A percentile compares a stretch with the other conserved stretches of the same genome.
Evolutionary conservation across 2,329 filamentous ascomycete species (phyloP).

Genomic region (Cercospora janseana): DNA sequence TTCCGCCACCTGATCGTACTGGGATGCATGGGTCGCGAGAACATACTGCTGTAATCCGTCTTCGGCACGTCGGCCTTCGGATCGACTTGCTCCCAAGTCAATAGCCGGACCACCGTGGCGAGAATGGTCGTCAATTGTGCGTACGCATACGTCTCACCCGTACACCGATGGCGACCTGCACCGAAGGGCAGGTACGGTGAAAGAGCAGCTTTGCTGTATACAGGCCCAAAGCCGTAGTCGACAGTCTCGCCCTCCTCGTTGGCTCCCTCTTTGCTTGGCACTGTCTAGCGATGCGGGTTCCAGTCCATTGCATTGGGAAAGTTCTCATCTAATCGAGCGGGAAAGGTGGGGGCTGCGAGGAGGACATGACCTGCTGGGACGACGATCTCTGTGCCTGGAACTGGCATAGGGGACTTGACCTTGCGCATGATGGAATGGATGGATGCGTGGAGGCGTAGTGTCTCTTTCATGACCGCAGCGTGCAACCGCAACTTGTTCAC

Average conservation of each 20-base stretch:
- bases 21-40: slow-evolving; percentile 41
- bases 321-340: slow-evolving; percentile 66
- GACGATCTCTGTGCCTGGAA: slow-evolving; percentile 77
- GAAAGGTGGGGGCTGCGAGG: slow-evolving; percentile 80
- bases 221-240: slow-evolving; percentile 89
- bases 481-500: slow-evolving; percentile 79
- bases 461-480: slow-evolving; percentile 84
- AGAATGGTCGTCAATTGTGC: slow-evolving; percentile 84
- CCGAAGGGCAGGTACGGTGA: slow-evolving; percentile 94
- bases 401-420: slow-evolving; percentile 81
- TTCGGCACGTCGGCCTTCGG: slow-evolving; percentile 67
- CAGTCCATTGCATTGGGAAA: slow-evolving; percentile 80
- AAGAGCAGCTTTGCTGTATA: slow-evolving; percentile 76
- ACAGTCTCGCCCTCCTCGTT: slow-evolving; percentile 60
- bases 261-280: slow-evolving; percentile 51
- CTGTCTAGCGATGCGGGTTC: slow-evolving; percentile 82
- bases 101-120: slow-evolving; percentile 71
- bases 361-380: slow-evolving; percentile 78
- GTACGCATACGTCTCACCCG: slow-evolving; percentile 95
- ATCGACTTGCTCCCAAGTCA: slow-evolving; percentile 75
- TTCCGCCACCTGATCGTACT: slow-evolving; percentile 1
- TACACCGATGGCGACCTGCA: slow-evolving; percentile 87
- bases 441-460: slow-evolving; percentile 82
- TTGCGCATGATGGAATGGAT: slow-evolving; percentile 94
- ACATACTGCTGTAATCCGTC: slow-evolving; percentile 63